phyloP scores from a whole-genome alignment of 1,284 basidiomycete genomes.

The Pterulicium gracile region DNA sequence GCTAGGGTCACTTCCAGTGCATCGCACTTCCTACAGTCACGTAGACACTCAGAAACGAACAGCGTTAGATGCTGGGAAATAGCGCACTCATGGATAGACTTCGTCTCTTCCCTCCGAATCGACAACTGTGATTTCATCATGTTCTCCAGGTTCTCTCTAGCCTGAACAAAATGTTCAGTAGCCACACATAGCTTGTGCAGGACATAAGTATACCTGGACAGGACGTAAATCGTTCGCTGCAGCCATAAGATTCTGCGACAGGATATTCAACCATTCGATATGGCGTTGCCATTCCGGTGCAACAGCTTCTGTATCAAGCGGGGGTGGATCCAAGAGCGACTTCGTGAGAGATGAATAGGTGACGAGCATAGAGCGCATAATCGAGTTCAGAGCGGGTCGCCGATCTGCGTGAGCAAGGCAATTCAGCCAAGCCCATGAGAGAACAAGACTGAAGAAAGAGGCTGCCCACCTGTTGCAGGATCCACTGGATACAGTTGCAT shows the following conservation, averaged over 20 bases:
- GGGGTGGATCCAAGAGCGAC: constrained; percentile 53
- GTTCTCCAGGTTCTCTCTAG: constrained; percentile 57
- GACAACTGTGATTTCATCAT: constrained; percentile 72
- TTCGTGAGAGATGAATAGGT: constrained; percentile 58
- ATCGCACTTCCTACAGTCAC: constrained; percentile 48
- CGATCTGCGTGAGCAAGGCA: constrained; percentile 35
- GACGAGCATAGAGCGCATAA: constrained; percentile 59
- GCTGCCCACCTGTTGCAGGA: constrained; percentile 43
- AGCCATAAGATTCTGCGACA: constrained; percentile 74
- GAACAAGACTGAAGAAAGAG: constrained; percentile 13
- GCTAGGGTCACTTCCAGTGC: constrained; percentile 48
- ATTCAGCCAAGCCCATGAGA: constrained; percentile 7
- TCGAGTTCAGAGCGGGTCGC: constrained; percentile 53
- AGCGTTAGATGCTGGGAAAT: background rate
- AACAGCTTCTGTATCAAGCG: constrained; percentile 30
- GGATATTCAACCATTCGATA: constrained; percentile 63
- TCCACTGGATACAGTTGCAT: constrained; percentile 65
- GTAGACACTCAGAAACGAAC: background rate
- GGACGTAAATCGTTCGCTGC: constrained; percentile 75
- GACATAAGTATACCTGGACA: constrained; percentile 49
- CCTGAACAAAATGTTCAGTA: constrained; percentile 27
- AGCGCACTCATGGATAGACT: constrained; percentile 47
- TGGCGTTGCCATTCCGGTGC: constrained; percentile 61
- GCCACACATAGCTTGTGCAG: no score
- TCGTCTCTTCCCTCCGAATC: constrained; percentile 57